These are phyloP conservation scores for Pseudotsuga menziesii DNA, from an alignment of 75 land plant genomes.

Conservation along the genomic window DNA sequence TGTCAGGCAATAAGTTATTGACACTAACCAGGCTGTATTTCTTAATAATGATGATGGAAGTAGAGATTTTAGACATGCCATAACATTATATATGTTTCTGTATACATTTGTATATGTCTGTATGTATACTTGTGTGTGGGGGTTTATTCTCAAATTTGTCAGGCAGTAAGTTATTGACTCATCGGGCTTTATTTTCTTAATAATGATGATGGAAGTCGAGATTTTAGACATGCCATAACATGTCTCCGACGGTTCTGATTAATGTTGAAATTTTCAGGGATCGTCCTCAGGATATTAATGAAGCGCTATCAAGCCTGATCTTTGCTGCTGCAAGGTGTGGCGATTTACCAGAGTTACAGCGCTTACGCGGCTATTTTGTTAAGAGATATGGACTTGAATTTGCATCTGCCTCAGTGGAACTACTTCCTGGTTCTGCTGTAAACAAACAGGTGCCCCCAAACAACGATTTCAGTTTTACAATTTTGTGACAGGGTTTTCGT, in stretches of 20 bases:
- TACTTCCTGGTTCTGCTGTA: constrained; percentile 29
- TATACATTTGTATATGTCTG: neutral
- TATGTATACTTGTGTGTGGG: neutral
- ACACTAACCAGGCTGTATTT: neutral
- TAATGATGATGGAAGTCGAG: neutral
- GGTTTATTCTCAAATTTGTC: neutral
- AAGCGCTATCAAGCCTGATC: constrained; percentile 43
- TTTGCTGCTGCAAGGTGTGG: constrained; percentile 44
- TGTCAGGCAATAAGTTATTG: neutral
- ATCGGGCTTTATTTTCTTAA: neutral
- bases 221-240: neutral
- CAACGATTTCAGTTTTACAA: neutral
- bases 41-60: neutral
- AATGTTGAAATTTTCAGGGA: constrained; percentile 21
- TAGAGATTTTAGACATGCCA: neutral
- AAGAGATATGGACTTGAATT: constrained; percentile 36
- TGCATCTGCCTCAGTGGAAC: constrained; percentile 19
- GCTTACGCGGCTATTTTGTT: constrained; percentile 30
- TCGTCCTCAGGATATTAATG: constrained; percentile 40
- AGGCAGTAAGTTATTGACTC: neutral
- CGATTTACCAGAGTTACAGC: constrained; percentile 34
- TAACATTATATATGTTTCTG: neutral
- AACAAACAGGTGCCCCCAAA: constrained; percentile 20
- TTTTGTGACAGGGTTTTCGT: neutral
- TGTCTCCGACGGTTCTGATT: neutral